A percentile compares a stretch with the other conserved stretches of the same genome.
These are phyloP conservation scores for Berkeleyomyces basicola DNA, from an alignment of 2,329 filamentous ascomycete species.

Conservation along the genomic window DNA sequence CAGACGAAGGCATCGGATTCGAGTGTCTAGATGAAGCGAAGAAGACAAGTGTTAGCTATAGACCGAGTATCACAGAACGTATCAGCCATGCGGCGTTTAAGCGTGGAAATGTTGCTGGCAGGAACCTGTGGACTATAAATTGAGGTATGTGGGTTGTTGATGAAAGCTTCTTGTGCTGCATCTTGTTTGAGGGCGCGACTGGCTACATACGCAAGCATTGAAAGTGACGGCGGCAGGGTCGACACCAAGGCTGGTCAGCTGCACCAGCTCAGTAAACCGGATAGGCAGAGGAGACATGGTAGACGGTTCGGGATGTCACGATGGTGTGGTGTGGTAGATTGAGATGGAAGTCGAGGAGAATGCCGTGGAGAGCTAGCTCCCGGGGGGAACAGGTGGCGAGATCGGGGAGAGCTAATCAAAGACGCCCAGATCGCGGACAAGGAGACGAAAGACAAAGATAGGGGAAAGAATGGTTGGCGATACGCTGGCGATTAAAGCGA, in stretches of 20 bases:
- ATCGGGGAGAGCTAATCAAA: constrained; percentile 10
- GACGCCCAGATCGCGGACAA: constrained; percentile 5
- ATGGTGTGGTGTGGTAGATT: neutral
- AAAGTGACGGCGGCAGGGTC: constrained; percentile 48
- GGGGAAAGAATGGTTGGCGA: neutral
- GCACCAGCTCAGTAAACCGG: constrained; percentile 82
- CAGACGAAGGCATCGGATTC: constrained; percentile 96
- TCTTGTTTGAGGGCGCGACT: neutral
- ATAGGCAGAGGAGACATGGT: constrained; percentile 61
- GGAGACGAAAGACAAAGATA: neutral
- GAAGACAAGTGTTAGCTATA: neutral
- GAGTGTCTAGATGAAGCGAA: constrained; percentile 50
- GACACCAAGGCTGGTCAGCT: constrained; percentile 36
- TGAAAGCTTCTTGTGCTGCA: neutral
- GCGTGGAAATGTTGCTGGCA: too few species aligned
- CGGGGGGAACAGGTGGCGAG: constrained; percentile 11
- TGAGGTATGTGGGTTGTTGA: neutral
- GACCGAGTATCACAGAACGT: neutral
- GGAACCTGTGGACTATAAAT: neutral
- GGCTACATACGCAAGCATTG: constrained; percentile 54
- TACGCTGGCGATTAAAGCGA: neutral
- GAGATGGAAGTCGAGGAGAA: neutral
- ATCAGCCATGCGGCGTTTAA: too few species aligned
- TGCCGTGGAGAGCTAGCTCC: constrained; percentile 13
- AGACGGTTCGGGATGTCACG: neutral